Percentiles rank a stretch among this genome's conserved stretches.
These are phyloP conservation scores for Phallus indusiatus DNA, from an alignment of 768 basidiomycete species.

Conservation along the genomic window DNA sequence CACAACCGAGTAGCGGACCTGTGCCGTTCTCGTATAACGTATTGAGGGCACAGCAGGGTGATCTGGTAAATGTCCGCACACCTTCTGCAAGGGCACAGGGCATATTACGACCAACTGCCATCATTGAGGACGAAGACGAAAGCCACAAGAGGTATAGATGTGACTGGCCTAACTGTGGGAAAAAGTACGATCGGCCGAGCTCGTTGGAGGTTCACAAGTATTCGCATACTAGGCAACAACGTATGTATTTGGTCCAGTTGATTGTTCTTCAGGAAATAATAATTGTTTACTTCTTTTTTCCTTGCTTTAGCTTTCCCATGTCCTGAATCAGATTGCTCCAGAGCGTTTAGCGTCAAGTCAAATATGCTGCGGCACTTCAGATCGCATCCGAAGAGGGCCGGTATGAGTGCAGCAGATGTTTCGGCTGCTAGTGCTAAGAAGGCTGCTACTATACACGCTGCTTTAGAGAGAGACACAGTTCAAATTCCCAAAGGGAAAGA, in stretches of 20 bases:
- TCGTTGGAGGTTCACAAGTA: constrained; percentile 6
- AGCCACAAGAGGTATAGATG: constrained; percentile 8
- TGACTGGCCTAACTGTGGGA: constrained; percentile 3
- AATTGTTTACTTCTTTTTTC: not conserved
- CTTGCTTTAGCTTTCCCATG: constrained; percentile 54
- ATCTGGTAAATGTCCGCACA: constrained; percentile 6
- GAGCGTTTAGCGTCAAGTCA: constrained; percentile 76
- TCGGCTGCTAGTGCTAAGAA: not conserved
- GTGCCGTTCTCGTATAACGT: constrained; percentile 4
- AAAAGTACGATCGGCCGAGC: constrained; percentile 9
- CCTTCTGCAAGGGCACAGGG: constrained; percentile 7
- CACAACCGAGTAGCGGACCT: constrained; percentile 5
- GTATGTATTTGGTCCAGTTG: not conserved
- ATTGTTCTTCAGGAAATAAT: not conserved
- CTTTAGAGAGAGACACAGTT: not conserved
- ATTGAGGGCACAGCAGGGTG: constrained; percentile 6
- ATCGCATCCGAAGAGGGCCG: constrained; percentile 24
- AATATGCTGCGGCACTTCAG: constrained; percentile 78
- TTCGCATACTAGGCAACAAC: not conserved
- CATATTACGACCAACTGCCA: constrained; percentile 7
- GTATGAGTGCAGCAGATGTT: not conserved
- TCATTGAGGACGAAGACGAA: constrained; percentile 9
- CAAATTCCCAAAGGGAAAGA: not conserved
- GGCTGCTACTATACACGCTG: not conserved
- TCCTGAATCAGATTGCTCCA: constrained; percentile 61